Percentiles rank a stretch among this genome's conserved stretches.
Conservation (phyloP, 2,329 filamentous ascomycete genomes). For the Penicillium glabrum region DNA sequence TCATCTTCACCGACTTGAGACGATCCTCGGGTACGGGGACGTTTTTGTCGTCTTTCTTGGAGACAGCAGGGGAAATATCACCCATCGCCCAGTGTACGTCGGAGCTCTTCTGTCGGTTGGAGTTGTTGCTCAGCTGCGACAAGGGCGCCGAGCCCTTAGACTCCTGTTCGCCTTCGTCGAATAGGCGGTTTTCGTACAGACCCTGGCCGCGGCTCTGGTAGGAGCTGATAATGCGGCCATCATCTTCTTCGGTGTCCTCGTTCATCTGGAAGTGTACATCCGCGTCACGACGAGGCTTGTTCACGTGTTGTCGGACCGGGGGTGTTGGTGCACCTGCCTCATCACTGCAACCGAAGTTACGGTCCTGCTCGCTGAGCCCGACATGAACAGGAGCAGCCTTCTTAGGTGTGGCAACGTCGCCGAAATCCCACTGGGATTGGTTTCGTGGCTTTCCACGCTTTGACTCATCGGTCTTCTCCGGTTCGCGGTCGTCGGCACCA, state of each 20-base stretch:
- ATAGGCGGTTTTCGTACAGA: slow-evolving; percentile 77
- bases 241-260: slow-evolving; percentile 58
- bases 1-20: slow-evolving; percentile 70
- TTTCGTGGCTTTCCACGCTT: slow-evolving; percentile 58
- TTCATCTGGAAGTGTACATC: slow-evolving; percentile 84
- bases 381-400: slow-evolving; percentile 65
- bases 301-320: slow-evolving; percentile 55
- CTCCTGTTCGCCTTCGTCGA: slow-evolving; percentile 49
- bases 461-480: slow-evolving; percentile 58
- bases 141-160: slow-evolving; percentile 47
- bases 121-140: slow-evolving; percentile 64
- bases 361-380: slow-evolving; percentile 64
- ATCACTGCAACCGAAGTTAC: slow-evolving; percentile 77
- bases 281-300: slow-evolving; percentile 74
- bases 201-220: slow-evolving; percentile 66
- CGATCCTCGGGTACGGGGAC: slow-evolving; percentile 57
- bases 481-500: slow-evolving; percentile 21
- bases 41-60: slow-evolving; percentile 41
- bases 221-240: slow-evolving; percentile 42
- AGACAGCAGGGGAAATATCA: slow-evolving; percentile 48
- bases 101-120: slow-evolving; percentile 74
- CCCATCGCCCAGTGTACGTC: slow-evolving; percentile 73
- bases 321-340: slow-evolving; percentile 43
- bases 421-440: slow-evolving; percentile 58
- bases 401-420: slow-evolving; percentile 80